Evolutionary conservation across 306 rosid genomes (phyloP).

Genomic region (Citrullus amarus): DNA sequence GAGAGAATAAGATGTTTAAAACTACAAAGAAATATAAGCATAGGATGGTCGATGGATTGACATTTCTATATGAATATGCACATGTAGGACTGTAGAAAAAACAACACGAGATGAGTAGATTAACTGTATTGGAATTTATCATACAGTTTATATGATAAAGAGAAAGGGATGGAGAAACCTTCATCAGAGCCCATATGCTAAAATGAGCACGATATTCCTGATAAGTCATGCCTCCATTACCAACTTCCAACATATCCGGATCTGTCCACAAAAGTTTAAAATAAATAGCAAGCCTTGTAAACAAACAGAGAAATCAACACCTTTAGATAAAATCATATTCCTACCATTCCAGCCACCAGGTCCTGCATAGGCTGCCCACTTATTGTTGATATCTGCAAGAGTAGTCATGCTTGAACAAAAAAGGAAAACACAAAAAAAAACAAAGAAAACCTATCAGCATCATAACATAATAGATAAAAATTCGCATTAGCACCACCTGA

Average conservation of each 20-base stretch:
- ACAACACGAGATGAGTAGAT: background rate
- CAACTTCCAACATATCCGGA: conserved; percentile 99
- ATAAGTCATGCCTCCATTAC: conserved; percentile 94
- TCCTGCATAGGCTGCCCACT: conserved; percentile 98
- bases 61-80: background rate
- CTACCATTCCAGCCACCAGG: conserved; percentile 99
- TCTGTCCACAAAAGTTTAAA: conserved; percentile 33
- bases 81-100: background rate
- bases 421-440: conserved; percentile 12
- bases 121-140: background rate
- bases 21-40: background rate
- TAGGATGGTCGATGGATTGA: background rate
- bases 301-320: conserved; percentile 11
- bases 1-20: no score
- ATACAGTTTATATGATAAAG: background rate
- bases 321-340: conserved; percentile 7
- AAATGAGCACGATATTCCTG: conserved; percentile 87
- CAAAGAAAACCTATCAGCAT: background rate
- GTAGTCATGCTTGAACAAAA: conserved; percentile 65
- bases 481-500: background rate
- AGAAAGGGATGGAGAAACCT: conserved; percentile 35
- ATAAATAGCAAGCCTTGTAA: background rate
- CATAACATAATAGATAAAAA: background rate
- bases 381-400: conserved; percentile 78
- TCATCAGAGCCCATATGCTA: conserved; percentile 96